phyloP scores from a whole-genome alignment of 106 monocot genomes.

The Xerophyta viscosa region DNA sequence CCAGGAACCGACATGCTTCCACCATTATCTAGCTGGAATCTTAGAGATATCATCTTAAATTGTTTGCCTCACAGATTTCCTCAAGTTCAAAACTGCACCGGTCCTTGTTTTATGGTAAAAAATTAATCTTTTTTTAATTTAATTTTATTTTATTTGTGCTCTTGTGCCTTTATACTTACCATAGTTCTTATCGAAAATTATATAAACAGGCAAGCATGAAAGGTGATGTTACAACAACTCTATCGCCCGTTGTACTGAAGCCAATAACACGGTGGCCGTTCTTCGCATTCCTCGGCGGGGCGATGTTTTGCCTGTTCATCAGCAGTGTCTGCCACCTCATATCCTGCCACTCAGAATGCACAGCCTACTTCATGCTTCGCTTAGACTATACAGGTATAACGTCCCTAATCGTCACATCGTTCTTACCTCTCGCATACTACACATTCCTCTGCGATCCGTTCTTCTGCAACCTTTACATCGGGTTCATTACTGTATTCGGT shows the following conservation, averaged over 20 bases:
- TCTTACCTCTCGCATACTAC: conserved; percentile 12
- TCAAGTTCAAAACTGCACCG: neutral
- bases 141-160: no score
- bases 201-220: conserved; percentile 3
- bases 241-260: neutral
- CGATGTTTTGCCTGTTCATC: conserved; percentile 10
- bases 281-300: conserved; percentile 4
- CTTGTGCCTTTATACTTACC: no score
- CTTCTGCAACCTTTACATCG: conserved; percentile 3
- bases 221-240: neutral
- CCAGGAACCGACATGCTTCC: neutral
- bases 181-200: neutral
- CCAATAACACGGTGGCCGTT: conserved; percentile 10
- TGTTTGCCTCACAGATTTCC: neutral
- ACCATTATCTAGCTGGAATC: conserved; percentile 1
- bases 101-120: conserved; percentile 5
- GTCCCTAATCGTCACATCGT: conserved; percentile 13
- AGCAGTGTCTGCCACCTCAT: conserved; percentile 15
- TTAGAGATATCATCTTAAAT: neutral
- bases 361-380: conserved; percentile 9
- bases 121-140: neutral
- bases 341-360: conserved; percentile 9
- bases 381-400: conserved; percentile 15
- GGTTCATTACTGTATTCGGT: conserved; percentile 9
- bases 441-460: conserved; percentile 10